Base-by-base conservation (phyloP, 495 filamentous ascomycete species). In the Astrothelium macrocarpum region DNA sequence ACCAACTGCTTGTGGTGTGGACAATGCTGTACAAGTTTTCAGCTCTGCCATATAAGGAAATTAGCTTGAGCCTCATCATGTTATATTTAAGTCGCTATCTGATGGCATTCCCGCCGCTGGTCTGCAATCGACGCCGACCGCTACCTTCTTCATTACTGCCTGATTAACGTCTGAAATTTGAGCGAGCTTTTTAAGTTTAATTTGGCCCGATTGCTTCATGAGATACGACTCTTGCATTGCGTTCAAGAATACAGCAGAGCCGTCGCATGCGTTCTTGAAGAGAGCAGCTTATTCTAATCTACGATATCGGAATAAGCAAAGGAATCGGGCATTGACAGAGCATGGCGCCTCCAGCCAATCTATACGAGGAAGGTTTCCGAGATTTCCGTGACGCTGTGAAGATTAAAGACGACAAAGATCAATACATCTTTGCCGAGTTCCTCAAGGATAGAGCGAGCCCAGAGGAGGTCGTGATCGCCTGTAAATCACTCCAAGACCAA, bases 401-500 rank as follows among this genome's bases (percentile, higher is more conserved):
- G 25, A 56, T 56, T 10, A 56, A 56, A 16, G 49, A 56, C 29
- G 49, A 56, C 49, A 56, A 56, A 16, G 49, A 56, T 56, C 49
- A 56, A 29, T 56, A 56, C 25, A 20, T 56, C 9, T 25, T 56
- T 9, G 49, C 26, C 25, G 49, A 56, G 20, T 56, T 56, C 16
- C 49, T 56, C 49, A 26, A 16, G 4, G 49, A 56, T 16, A 56
- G 25, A 56, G 49, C 49, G 1, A 28, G 5, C 29, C 49, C 49
- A 25, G 49, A 56, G 49, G 49, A 56, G n/a, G 49, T 56, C 49
- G 9, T 56, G 25, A 29, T 7, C 2, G 3, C 49, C 25, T 56
- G 49, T 25, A 56, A 56, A 25, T 4, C 23, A 10, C 49, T 56
- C 9, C 49, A 56, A 56, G 49, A 56, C 49, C n/a, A 56, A 56